Base-by-base conservation (phyloP, 2,329 filamentous ascomycete genomes). In the Ceratocystis eucalypticola region DNA sequence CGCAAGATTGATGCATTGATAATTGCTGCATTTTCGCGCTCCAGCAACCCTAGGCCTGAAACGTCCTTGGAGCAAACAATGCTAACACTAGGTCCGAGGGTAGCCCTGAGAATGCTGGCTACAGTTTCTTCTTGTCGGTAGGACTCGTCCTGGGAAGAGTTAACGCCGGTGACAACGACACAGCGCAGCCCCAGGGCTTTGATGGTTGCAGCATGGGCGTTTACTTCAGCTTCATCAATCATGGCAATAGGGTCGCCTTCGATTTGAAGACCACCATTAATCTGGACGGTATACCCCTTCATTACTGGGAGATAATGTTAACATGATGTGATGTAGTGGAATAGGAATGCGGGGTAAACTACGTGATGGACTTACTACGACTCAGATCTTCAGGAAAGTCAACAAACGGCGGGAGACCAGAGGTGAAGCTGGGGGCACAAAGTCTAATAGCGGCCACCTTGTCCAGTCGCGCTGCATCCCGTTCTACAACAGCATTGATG, bases 401-500 rank as follows among this genome's bases (percentile, higher is more conserved):
- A 2, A 80, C 74, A 65, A 79, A 81, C 0, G 80, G 79, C 5
- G 78, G 78, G 0, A 76, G 76, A 62, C 81, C 77, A 66, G 80
- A 78, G 5, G 66, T 67, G 48, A 61, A 67, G 22, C 63, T 65
- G 0, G 80, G 79, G 0, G 81, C 80, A 55, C 79, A 82, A 4
- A 84, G 76, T 5, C 82, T 77, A 17, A 85, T 70, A 1, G 84
- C 80, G 1, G 81, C 82, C 4, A 84, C 81, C 4, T 72, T 75
- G 15, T 77, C 76, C 2, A 84, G 72, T 1, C 80, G 76, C 1
- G 75, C 71, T 6, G 74, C 74, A 68, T 84, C 81, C 55, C 78
- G 75, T 71, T 84, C 80, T 0, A 84, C 75, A 2, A 84, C 79
- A 7, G 82, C 82, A 68, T 84, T 85, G 70, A 84, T 77, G 69